These are phyloP conservation scores for Aspergillus uvarum DNA, from an alignment of 2,329 filamentous ascomycete species.

Conservation along the genomic window DNA sequence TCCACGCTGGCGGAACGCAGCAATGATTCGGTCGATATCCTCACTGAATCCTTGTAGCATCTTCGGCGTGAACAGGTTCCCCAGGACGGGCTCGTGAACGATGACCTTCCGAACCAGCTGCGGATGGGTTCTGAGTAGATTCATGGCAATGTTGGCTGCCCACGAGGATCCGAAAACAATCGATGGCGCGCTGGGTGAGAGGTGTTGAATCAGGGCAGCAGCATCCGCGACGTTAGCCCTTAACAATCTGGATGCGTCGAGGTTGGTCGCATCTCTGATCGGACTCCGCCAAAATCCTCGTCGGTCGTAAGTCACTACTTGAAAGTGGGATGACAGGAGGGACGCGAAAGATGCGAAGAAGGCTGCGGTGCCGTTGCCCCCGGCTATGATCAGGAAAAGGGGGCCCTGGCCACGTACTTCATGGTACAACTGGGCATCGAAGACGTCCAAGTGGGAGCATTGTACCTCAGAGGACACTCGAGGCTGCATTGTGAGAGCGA, in stretches of 20 bases:
- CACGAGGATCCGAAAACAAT: background rate
- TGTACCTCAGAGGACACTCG: background rate
- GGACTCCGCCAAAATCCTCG: conserved; percentile 15
- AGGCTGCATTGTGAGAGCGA: background rate
- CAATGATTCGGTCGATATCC: background rate
- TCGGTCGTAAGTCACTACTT: conserved; percentile 14
- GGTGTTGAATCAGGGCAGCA: background rate
- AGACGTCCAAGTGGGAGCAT: background rate
- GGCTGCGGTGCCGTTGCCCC: conserved; percentile 9
- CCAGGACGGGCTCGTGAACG: background rate
- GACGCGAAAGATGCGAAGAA: conserved; percentile 9
- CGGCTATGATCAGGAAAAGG: conserved; percentile 11
- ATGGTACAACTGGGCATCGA: background rate
- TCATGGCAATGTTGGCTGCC: background rate
- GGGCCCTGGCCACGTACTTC: conserved; percentile 6
- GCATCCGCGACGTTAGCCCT: background rate
- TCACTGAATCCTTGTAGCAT: background rate
- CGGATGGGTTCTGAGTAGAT: background rate
- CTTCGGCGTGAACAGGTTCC: background rate
- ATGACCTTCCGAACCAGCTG: background rate
- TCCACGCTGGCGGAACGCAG: background rate
- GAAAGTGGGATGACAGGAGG: conserved; percentile 5
- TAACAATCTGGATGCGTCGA: background rate
- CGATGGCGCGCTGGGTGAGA: background rate
- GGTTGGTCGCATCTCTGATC: background rate